These are phyloP conservation scores for Bolboschoenoplectus hybrid DNA, from an alignment of 202 grass and related monocot genomes.

Conservation along the genomic window DNA sequence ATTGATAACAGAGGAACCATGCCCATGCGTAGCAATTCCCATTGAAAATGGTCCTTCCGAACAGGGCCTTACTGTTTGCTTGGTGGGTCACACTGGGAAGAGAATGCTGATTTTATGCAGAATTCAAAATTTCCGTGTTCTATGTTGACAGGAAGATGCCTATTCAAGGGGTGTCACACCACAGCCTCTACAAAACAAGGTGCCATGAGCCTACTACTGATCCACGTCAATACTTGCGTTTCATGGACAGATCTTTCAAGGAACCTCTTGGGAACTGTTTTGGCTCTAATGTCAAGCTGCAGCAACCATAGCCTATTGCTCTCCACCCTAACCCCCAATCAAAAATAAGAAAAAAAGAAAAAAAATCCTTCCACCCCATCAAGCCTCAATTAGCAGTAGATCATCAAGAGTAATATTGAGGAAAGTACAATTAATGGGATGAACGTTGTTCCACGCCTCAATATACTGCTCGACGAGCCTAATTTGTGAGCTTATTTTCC, in stretches of 20 bases:
- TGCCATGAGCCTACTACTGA: neutral
- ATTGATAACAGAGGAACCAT: no score
- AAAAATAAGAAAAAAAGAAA: neutral
- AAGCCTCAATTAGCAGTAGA: neutral
- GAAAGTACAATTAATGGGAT: neutral
- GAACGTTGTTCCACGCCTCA: neutral
- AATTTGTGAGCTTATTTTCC: no score
- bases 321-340: neutral
- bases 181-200: neutral
- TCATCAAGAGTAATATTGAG: neutral
- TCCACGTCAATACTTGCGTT: neutral
- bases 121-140: neutral
- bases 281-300: neutral
- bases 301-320: neutral
- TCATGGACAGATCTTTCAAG: neutral
- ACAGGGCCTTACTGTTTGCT: neutral
- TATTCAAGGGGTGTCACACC: neutral
- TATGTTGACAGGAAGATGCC: neutral
- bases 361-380: neutral
- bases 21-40: no score
- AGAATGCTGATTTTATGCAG: neutral
- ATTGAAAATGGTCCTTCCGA: no score
- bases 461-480: no score
- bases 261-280: neutral
- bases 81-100: conserved; percentile 48